These are phyloP conservation scores for Vinca minor DNA, from an alignment of 257 asterid genomes.

Conservation along the genomic window DNA sequence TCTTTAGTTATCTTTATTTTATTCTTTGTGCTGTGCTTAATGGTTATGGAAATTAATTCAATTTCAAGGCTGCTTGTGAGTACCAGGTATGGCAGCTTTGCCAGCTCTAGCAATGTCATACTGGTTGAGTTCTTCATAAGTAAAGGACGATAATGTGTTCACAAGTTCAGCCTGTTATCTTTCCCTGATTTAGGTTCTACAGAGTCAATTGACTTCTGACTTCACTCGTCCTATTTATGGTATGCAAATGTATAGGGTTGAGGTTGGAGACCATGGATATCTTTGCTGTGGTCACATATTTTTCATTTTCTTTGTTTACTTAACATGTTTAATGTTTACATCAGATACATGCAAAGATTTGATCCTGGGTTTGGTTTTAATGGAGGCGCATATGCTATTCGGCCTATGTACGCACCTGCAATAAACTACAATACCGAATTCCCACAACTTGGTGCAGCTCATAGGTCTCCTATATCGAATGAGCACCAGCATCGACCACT, in stretches of 20 bases:
- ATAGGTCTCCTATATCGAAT: slow-evolving; percentile 51
- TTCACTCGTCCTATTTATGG: neutral
- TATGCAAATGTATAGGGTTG: neutral
- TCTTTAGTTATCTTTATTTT: neutral
- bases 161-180: neutral
- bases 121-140: neutral
- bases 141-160: neutral
- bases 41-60: neutral
- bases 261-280: neutral
- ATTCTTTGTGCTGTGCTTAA: neutral
- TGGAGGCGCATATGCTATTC: slow-evolving; percentile 78
- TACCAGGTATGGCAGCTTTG: neutral
- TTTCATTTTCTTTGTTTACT: neutral
- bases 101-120: no score
- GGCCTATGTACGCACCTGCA: slow-evolving; percentile 95
- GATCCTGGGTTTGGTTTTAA: slow-evolving; percentile 94
- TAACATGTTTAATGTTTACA: slow-evolving; percentile 1
- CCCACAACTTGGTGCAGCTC: slow-evolving; percentile 85
- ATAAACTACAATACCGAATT: slow-evolving; percentile 85
- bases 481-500: slow-evolving; percentile 73
- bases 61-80: neutral
- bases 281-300: neutral
- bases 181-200: neutral
- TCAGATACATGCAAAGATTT: slow-evolving; percentile 92
- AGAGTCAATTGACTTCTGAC: neutral